These are phyloP conservation scores for Nakazawaea populi DNA, from an alignment of 805 yeast species.

Conservation along the genomic window DNA sequence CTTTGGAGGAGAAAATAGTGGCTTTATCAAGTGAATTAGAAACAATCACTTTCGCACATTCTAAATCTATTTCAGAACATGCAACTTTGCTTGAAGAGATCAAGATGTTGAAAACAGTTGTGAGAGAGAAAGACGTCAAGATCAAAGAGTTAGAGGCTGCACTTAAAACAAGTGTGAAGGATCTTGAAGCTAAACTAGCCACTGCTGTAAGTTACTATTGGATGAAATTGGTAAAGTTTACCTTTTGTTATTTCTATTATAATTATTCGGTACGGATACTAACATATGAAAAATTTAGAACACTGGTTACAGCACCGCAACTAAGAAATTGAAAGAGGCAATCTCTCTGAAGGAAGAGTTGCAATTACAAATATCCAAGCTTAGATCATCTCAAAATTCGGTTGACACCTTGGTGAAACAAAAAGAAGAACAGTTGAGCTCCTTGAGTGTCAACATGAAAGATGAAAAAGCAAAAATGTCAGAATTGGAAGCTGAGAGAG, in stretches of 20 bases:
- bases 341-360: conserved; percentile 40
- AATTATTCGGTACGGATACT: no score
- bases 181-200: conserved; percentile 28
- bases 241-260: conserved; percentile 1
- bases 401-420: conserved; percentile 26
- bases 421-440: conserved; percentile 29
- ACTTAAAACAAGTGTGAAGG: conserved; percentile 23
- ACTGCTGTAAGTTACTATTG: conserved; percentile 20
- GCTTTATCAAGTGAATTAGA: conserved; percentile 15
- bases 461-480: conserved; percentile 20
- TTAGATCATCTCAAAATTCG: conserved; percentile 30
- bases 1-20: conserved; percentile 15
- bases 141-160: conserved; percentile 25
- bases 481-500: conserved; percentile 8
- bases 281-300: conserved; percentile 11
- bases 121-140: conserved; percentile 28
- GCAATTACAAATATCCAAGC: conserved; percentile 29
- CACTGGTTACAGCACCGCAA: conserved; percentile 22
- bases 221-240: conserved; percentile 5
- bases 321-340: conserved; percentile 29
- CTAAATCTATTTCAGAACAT: conserved; percentile 8
- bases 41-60: conserved; percentile 1
- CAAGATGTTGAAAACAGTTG: conserved; percentile 19
- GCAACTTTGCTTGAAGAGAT: conserved; percentile 23
- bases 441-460: conserved; percentile 20